These are phyloP conservation scores for Cadophora sp. DNA, from an alignment of 2,329 filamentous ascomycete species.

Conservation along the genomic window DNA sequence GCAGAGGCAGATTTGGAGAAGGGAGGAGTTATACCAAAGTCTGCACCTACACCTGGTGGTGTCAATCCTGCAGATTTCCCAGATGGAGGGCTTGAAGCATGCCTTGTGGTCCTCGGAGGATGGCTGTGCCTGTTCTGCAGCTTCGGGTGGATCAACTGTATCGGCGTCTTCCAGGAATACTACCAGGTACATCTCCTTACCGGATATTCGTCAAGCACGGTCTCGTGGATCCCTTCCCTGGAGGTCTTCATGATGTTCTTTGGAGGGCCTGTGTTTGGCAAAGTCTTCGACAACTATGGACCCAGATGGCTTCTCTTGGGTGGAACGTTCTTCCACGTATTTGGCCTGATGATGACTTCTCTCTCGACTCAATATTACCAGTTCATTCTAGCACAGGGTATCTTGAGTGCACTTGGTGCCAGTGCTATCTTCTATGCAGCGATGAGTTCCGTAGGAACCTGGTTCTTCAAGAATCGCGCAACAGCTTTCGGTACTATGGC, in stretches of 20 bases:
- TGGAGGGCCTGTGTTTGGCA: constrained; percentile 68
- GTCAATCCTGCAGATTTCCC: constrained; percentile 60
- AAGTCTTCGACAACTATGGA: constrained; percentile 66
- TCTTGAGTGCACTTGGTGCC: constrained; percentile 54
- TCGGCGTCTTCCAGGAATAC: constrained; percentile 64
- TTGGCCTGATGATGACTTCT: constrained; percentile 68
- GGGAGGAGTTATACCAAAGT: constrained; percentile 34
- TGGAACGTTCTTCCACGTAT: constrained; percentile 62
- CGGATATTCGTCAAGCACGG: constrained; percentile 57
- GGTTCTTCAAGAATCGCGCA: constrained; percentile 56
- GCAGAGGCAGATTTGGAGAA: constrained; percentile 85
- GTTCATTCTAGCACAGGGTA: constrained; percentile 56
- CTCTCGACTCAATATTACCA: constrained; percentile 62
- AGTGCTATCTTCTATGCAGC: constrained; percentile 54
- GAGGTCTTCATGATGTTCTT: constrained; percentile 60
- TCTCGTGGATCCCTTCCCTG: constrained; percentile 68
- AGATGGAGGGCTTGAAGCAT: constrained; percentile 62
- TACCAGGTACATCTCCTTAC: constrained; percentile 58
- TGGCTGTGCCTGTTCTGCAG: constrained; percentile 55
- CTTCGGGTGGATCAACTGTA: constrained; percentile 59
- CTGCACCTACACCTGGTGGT: constrained; percentile 33
- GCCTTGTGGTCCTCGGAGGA: constrained; percentile 60
- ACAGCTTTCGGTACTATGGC: constrained; percentile 57
- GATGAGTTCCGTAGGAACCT: constrained; percentile 52
- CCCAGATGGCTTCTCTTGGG: constrained; percentile 60